A percentile compares a stretch with the other conserved stretches of the same genome.
These are phyloP conservation scores for Sporothrix variecibatus DNA, from an alignment of 2,329 filamentous ascomycete genomes.

Conservation along the genomic window DNA sequence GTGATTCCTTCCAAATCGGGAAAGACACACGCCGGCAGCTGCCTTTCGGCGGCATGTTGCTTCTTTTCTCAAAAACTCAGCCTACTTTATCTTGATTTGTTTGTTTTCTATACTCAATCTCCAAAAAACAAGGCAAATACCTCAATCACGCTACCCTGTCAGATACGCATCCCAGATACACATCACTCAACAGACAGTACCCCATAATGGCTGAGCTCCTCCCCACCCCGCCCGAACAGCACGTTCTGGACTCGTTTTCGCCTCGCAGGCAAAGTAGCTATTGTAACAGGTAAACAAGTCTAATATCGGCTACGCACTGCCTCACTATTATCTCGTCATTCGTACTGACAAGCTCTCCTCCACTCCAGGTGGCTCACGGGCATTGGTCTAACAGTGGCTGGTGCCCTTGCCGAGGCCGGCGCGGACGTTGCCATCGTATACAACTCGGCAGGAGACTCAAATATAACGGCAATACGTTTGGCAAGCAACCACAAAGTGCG, in stretches of 20 bases:
- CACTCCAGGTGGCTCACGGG: neutral
- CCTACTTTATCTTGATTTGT: neutral
- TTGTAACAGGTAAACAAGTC: neutral
- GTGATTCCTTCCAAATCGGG: neutral
- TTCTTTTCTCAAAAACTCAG: too few relatives aligned
- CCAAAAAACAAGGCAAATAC: too few relatives aligned
- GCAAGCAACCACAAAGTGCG: neutral
- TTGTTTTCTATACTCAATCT: too few relatives aligned
- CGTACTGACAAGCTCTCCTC: neutral
- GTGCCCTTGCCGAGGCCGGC: slow-evolving; percentile 11
- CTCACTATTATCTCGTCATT: neutral
- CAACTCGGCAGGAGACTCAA: neutral
- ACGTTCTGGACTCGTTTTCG: neutral
- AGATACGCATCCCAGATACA: too few relatives aligned
- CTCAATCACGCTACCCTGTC: too few relatives aligned
- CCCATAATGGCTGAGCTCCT: neutral
- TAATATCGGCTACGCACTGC: neutral
- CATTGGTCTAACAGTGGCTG: slow-evolving; percentile 5
- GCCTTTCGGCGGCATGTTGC: neutral
- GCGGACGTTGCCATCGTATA: slow-evolving; percentile 15
- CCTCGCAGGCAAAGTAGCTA: neutral
- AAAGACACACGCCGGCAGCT: neutral
- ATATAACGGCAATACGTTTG: neutral
- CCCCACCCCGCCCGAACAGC: neutral
- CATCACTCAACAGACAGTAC: neutral